These are phyloP conservation scores for Pythium coloratum DNA, from an alignment of 352 stramenopile genomes.

Conservation along the genomic window DNA sequence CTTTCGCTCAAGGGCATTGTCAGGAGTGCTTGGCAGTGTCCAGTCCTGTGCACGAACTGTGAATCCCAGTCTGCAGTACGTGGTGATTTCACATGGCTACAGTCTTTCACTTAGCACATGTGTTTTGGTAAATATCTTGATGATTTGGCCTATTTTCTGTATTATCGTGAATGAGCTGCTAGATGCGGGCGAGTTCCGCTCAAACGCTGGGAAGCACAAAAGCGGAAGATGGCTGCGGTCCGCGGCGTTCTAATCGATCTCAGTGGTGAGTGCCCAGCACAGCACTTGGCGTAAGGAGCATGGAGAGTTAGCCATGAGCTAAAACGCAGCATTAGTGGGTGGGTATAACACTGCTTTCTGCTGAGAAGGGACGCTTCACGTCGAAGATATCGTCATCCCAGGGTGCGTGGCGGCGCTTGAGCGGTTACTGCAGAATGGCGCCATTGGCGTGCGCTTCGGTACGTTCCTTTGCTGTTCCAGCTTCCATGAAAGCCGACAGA, in stretches of 20 bases:
- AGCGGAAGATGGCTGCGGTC: conserved; percentile 28
- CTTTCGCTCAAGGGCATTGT: no score
- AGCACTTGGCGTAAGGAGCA: background rate
- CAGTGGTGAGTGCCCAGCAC: conserved; percentile 36
- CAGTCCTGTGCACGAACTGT: no score
- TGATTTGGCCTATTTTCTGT: background rate
- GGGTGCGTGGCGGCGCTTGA: conserved; percentile 39
- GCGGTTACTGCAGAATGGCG: conserved; percentile 31
- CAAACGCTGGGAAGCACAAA: background rate
- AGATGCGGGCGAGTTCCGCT: background rate
- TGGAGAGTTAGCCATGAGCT: background rate
- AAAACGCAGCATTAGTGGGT: background rate
- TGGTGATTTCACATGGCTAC: no score
- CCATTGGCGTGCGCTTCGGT: conserved; percentile 55
- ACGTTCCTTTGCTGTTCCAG: conserved; percentile 10
- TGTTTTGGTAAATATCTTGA: background rate
- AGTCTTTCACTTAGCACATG: background rate
- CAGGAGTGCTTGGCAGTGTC: no score
- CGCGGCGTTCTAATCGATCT: conserved; percentile 54
- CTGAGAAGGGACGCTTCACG: conserved; percentile 47
- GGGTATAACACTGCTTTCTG: background rate
- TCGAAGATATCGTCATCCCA: conserved; percentile 48
- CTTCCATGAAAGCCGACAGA: background rate
- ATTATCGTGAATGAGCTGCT: background rate
- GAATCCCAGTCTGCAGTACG: no score